Conservation (phyloP, 768 basidiomycete species). For the Podaxis mareebaensis region DNA sequence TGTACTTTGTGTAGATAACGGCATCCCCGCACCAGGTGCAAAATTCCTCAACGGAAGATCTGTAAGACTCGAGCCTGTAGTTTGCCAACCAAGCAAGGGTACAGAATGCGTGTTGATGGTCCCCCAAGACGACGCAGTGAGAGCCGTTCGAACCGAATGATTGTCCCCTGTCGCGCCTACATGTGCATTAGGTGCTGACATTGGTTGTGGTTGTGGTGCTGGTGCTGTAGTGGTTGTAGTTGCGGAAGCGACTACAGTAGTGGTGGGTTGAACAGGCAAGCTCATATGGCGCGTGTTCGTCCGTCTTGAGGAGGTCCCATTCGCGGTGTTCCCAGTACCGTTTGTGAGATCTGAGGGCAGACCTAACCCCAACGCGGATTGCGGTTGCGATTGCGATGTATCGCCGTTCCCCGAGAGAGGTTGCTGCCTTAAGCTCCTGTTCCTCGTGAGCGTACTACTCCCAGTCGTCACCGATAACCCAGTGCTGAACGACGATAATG, state of each 20-base stretch:
- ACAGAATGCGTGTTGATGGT: constrained; percentile 6
- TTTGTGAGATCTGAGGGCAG: neutral
- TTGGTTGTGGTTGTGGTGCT: neutral
- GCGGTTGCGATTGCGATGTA: neutral
- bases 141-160: neutral
- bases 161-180: neutral
- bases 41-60: constrained; percentile 3
- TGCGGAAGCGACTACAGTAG: neutral
- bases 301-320: neutral
- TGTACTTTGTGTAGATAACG: neutral
- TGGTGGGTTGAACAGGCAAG: neutral
- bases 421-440: neutral
- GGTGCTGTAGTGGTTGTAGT: neutral
- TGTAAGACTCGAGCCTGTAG: constrained; percentile 1
- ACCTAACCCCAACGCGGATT: constrained; percentile 1
- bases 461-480: neutral
- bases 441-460: neutral
- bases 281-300: neutral
- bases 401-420: neutral
- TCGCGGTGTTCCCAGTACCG: neutral
- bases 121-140: constrained; percentile 10
- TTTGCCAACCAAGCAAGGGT: constrained; percentile 9
- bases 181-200: neutral
- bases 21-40: neutral
- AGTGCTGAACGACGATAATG: constrained; percentile 6